Evolutionary conservation across 495 filamentous ascomycete genomes (phyloP), one percentile per base, ranked within the genome.

Genomic region (Daldinia concentrica): DNA sequence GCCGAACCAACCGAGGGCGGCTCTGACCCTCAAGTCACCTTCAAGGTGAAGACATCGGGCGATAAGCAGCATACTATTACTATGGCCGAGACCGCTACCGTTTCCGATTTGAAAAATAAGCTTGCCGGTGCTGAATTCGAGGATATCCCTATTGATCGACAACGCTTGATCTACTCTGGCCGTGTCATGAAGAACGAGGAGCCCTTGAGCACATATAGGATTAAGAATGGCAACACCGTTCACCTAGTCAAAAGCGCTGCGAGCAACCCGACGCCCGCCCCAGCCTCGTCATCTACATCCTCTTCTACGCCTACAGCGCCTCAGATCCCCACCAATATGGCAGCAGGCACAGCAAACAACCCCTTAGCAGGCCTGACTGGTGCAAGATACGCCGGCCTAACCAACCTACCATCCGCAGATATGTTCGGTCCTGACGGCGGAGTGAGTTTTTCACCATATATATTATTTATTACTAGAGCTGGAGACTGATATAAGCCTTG

Each of bases 351-450:
- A 14, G 94, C 94, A 12, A 93, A 92, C 78, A 95, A 97, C 78
- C 93, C 93, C 14, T 86, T 98, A 9, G 93, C 95, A 52, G 93
- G 90, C 2, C 82, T 99, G 76, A 99, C 96, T 1, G 95, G 96
- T 32, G 96, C 96, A 34, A 86, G 96, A 68, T 98, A 96, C 80
- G 96, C 96, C 26, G 96, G 96, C 3, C 92, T 95, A 79, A 91
- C 92, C 36, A 92, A 92, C 71, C 85, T 99, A 30, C 96, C 96
- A 6, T 92, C 91, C 55, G 89, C 90, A 29, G 93, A 92, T 58
- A 88, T 95, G 81, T 99, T 99, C 80, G 96, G 96, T 17, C 92
- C 95, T 51, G 96, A 99, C 80, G 95, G 95, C 66, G 96, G 96
- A 43, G 96, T 98, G 86, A 86, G 95, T 90, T 24, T 15, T 52